Evolutionary conservation across 2,329 filamentous ascomycete genomes (phyloP), one percentile per base, ranked within the genome.

Genomic region (Biscogniauxia sp.): DNA sequence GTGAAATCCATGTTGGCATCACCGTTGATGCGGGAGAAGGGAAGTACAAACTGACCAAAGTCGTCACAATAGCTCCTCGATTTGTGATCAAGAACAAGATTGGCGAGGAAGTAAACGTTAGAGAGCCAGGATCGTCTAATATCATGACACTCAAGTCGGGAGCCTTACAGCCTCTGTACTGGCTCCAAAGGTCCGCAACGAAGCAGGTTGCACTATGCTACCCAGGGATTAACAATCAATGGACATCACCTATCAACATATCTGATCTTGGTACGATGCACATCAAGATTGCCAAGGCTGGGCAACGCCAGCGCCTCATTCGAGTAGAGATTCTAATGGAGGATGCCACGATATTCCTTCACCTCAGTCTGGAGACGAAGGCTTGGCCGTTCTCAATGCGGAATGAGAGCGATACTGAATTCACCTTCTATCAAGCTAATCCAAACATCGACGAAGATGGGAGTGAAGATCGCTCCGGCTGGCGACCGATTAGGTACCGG

Each of bases 311-410:
- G 74, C 89, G 88, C 65, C 84, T 99, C 9, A 86, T 98, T 54
- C 87, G 94, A 55, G 84, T 96, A 13, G 95, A 99, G 73, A 86
- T 97, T 51, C 81, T 99, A 53, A 89, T 97, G 84, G 96, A 99
- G 74, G 88, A 91, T 63, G 92, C 94, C 0, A 98, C 94, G 1
- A 89, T 99, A 50, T 99, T 98, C 81, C 76, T 98, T 37, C 92
- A 97, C 70, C 84, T 99, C 61, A 95, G 88, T 71, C 82, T 94
- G 67, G 95, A 99, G 78, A 93, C 86, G 5, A 96, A 95, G 75
- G 92, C 96, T 72, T 99, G 95, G 95, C 95, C 95, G 0, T 99
- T 95, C 78, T 97, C 93, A 0, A 97, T 99, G 88, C 90, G 95
- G 66, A 99, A 99, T 72, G 95, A 98, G 78, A 98, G 94, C 71